Evolutionary conservation across 2,329 filamentous ascomycete species (phyloP).

Genomic region (Cladosporium sp.): DNA sequence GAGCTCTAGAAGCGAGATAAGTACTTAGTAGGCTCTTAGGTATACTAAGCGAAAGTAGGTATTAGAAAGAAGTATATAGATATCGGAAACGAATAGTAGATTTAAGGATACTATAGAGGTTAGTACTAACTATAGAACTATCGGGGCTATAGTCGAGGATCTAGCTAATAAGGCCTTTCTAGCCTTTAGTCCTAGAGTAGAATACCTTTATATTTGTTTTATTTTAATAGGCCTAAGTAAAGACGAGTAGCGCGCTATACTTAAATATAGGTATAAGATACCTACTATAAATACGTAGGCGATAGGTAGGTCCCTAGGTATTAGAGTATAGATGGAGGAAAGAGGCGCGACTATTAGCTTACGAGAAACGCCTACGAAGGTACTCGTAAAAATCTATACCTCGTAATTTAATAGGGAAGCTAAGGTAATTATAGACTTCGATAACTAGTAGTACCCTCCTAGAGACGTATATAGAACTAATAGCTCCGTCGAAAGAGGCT

Average conservation of each 20-base stretch:
- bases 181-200: background rate
- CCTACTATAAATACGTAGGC: background rate
- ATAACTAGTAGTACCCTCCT: background rate
- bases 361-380: background rate
- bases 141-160: slow-evolving; percentile 1
- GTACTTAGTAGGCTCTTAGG: background rate
- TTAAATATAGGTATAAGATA: background rate
- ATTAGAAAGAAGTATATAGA: background rate
- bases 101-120: background rate
- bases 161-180: background rate
- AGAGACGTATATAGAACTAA: background rate
- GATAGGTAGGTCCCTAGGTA: background rate
- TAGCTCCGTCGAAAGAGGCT: background rate
- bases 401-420: background rate
- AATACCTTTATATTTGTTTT: background rate
- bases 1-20: background rate
- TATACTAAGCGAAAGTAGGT: background rate
- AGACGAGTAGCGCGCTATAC: background rate
- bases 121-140: background rate
- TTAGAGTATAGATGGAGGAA: slow-evolving; percentile 1
- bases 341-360: background rate
- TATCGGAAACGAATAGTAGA: background rate
- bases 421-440: slow-evolving; percentile 3
- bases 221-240: background rate
- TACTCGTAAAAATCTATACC: background rate